Evolutionary conservation across 805 yeast genomes (phyloP).

Genomic region (Metschnikowia vanudenii): DNA sequence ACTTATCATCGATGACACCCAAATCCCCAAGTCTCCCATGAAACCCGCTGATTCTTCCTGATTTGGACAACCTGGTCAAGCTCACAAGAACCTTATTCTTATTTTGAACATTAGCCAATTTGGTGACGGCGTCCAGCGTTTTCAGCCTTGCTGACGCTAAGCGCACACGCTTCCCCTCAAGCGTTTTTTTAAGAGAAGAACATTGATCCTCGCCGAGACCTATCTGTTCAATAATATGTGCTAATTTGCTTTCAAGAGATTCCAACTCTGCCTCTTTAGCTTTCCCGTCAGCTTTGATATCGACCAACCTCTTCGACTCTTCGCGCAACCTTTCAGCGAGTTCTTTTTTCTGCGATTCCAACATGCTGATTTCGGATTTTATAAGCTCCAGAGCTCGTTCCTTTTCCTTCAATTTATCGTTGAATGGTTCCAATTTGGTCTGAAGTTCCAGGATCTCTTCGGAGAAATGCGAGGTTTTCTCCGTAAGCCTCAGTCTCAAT

Average conservation of each 20-base stretch:
- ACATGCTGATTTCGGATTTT: slow-evolving; percentile 60
- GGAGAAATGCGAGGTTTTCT: slow-evolving; percentile 69
- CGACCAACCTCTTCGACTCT: slow-evolving; percentile 44
- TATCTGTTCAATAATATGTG: slow-evolving; percentile 53
- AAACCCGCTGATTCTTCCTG: slow-evolving; percentile 84
- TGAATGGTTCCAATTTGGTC: slow-evolving; percentile 79
- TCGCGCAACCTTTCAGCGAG: slow-evolving; percentile 45
- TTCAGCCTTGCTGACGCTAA: slow-evolving; percentile 57
- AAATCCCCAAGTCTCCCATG: slow-evolving; percentile 89
- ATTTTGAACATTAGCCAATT: slow-evolving; percentile 57
- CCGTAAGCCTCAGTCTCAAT: slow-evolving; percentile 64
- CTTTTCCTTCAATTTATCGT: slow-evolving; percentile 59
- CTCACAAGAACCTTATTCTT: slow-evolving; percentile 73
- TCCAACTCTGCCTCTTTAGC: slow-evolving; percentile 46
- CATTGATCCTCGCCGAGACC: slow-evolving; percentile 58
- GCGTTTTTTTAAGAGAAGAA: slow-evolving; percentile 43
- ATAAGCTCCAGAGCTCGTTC: slow-evolving; percentile 65
- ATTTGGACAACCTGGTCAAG: slow-evolving; percentile 62
- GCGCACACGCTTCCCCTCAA: slow-evolving; percentile 54
- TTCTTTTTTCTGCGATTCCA: slow-evolving; percentile 46
- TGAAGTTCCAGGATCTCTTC: slow-evolving; percentile 63
- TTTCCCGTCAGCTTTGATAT: slow-evolving; percentile 48
- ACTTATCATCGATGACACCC: slow-evolving; percentile 85
- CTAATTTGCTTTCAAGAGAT: slow-evolving; percentile 48
- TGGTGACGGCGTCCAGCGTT: slow-evolving; percentile 62